These are phyloP conservation scores for Bonia amplexicaulis DNA, from an alignment of 176 grass and related monocot species.

Conservation along the genomic window DNA sequence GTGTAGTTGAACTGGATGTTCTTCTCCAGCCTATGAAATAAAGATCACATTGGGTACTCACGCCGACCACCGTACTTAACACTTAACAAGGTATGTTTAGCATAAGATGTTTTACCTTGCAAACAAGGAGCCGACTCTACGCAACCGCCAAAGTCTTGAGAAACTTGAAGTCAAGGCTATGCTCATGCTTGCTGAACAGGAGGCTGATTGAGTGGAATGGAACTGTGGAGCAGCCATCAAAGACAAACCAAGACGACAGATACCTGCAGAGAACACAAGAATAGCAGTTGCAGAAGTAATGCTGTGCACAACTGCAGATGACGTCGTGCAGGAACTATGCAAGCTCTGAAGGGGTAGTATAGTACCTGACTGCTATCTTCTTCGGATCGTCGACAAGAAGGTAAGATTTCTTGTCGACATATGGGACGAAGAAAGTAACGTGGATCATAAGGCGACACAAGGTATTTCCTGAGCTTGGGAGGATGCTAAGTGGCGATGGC, in stretches of 20 bases:
- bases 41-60: not conserved
- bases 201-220: conserved; percentile 58
- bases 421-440: conserved; percentile 75
- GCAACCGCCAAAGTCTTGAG: conserved; percentile 62
- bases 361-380: conserved; percentile 58
- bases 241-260: conserved; percentile 67
- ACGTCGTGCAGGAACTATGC: not conserved
- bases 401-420: conserved; percentile 47
- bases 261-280: conserved; percentile 36
- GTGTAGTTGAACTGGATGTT: conserved; percentile 75
- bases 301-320: not conserved
- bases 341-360: not conserved
- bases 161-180: conserved; percentile 45
- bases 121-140: conserved; percentile 58
- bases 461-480: conserved; percentile 37
- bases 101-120: conserved; percentile 31
- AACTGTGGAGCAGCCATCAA: conserved; percentile 58
- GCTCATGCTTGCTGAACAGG: conserved; percentile 41
- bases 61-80: not conserved
- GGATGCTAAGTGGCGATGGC: conserved; percentile 38
- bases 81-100: not conserved
- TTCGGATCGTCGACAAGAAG: conserved; percentile 51
- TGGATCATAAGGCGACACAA: conserved; percentile 45
- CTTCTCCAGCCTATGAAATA: conserved; percentile 56
- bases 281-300: not conserved